Evolutionary conservation across 1,139 yeast species (phyloP).

Genomic region (Lodderomyces theae): DNA sequence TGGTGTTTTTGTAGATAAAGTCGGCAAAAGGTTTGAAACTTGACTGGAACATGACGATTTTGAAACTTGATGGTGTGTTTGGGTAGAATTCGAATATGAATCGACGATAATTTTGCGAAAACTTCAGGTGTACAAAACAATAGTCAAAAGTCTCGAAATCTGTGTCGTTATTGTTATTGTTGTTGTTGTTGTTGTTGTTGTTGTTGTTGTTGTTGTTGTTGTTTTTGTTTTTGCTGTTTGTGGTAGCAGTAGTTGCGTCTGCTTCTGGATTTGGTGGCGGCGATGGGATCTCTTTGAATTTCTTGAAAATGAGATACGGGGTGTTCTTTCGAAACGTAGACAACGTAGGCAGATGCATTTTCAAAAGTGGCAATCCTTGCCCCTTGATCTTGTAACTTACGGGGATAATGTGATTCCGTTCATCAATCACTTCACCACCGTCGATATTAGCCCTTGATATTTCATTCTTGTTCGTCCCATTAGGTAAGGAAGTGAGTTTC

Average conservation of each 20-base stretch:
- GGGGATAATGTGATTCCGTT: conserved; percentile 35
- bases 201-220: too few species aligned
- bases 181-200: too few species aligned
- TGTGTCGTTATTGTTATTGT: too few species aligned
- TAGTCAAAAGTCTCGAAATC: conserved; percentile 33
- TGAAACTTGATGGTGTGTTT: conserved; percentile 16
- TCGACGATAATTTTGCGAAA: conserved; percentile 28
- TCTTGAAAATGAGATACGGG: conserved; percentile 35
- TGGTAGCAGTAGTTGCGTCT: too few species aligned
- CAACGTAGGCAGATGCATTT: conserved; percentile 35
- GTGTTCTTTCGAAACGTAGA: conserved; percentile 35
- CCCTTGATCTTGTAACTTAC: conserved; percentile 32
- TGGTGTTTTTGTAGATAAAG: conserved; percentile 34
- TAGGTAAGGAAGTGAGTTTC: conserved; percentile 11
- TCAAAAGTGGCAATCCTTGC: conserved; percentile 38
- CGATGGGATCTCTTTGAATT: conserved; percentile 31
- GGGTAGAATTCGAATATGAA: conserved; percentile 22
- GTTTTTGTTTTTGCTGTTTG: too few species aligned
- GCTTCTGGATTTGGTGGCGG: conserved; percentile 25
- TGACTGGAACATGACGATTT: conserved; percentile 34
- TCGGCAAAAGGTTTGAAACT: conserved; percentile 41
- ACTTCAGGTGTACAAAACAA: conserved; percentile 34
- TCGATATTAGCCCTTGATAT: conserved; percentile 3
- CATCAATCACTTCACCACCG: conserved; percentile 21
- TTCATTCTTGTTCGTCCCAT: conserved; percentile 10